These are phyloP conservation scores for Haematococcus lacustris DNA, from an alignment of 139 green algal genomes.

Conservation along the genomic window DNA sequence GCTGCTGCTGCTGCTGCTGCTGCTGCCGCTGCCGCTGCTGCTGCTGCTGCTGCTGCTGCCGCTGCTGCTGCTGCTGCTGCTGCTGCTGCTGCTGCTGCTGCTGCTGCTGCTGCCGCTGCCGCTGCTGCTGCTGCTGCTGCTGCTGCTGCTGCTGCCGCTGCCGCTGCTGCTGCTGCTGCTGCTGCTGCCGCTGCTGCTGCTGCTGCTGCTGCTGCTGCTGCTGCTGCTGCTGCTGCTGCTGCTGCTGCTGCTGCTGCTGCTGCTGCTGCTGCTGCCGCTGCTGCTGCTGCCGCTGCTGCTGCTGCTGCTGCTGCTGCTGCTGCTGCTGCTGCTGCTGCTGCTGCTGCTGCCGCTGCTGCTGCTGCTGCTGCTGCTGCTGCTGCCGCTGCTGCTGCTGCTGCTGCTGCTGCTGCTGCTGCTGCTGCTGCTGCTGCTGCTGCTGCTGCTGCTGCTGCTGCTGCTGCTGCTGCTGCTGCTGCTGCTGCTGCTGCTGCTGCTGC, in stretches of 20 bases:
- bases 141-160: too few species aligned
- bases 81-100: too few species aligned
- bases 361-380: constrained; percentile 1
- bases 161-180: too few species aligned
- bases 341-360: constrained; percentile 5
- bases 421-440: not conserved
- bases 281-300: constrained; percentile 4
- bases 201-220: too few species aligned
- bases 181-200: too few species aligned
- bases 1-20: too few species aligned
- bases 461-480: not conserved
- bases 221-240: too few species aligned
- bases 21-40: too few species aligned
- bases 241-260: not conserved
- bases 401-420: not conserved
- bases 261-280: not conserved
- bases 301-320: not conserved
- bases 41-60: too few species aligned
- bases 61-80: too few species aligned
- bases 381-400: not conserved
- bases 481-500: not conserved
- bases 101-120: too few species aligned
- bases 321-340: not conserved
- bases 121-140: too few species aligned
- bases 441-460: not conserved